Conservation (phyloP, 768 basidiomycete species). For the Tricholoma saponaceum region DNA sequence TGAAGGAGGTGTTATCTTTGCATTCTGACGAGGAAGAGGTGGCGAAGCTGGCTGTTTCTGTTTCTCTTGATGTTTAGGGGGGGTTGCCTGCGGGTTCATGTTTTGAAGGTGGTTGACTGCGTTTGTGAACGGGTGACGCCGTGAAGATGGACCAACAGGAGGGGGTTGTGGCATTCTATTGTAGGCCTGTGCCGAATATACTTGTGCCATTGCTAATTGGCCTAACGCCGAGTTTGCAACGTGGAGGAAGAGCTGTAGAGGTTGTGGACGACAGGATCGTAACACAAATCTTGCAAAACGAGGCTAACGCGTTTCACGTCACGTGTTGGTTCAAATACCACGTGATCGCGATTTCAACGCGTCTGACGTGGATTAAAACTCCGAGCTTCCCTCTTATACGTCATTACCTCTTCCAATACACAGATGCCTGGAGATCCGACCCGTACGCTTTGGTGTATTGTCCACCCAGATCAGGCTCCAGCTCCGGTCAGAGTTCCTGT, state of each 20-base stretch:
- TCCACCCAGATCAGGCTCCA: too few species aligned
- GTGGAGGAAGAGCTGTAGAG: constrained; percentile 3
- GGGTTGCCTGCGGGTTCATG: constrained; percentile 23
- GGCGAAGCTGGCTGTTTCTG: constrained; percentile 46
- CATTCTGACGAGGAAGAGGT: constrained; percentile 78
- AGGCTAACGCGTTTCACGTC: constrained; percentile 19
- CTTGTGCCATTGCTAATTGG: constrained; percentile 27
- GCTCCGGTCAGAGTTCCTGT: too few species aligned
- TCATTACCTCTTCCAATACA: too few species aligned
- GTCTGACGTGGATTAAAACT: too few species aligned
- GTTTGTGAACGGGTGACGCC: constrained; percentile 28
- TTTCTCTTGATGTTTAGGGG: constrained; percentile 36
- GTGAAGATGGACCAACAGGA: constrained; percentile 20
- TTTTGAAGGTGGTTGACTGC: constrained; percentile 26
- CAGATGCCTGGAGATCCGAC: too few species aligned
- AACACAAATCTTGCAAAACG: constrained; percentile 11
- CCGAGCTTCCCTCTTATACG: too few species aligned
- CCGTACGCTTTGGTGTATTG: too few species aligned
- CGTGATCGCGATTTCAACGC: background rate
- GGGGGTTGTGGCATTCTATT: constrained; percentile 25
- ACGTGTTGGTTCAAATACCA: constrained; percentile 16
- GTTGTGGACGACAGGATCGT: constrained; percentile 1
- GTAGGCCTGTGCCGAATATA: constrained; percentile 32
- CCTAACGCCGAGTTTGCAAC: constrained; percentile 28
- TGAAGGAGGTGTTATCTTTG: constrained; percentile 75